Base-by-base conservation (phyloP, 2,329 filamentous ascomycete genomes). In the Botrytis fragariae region DNA sequence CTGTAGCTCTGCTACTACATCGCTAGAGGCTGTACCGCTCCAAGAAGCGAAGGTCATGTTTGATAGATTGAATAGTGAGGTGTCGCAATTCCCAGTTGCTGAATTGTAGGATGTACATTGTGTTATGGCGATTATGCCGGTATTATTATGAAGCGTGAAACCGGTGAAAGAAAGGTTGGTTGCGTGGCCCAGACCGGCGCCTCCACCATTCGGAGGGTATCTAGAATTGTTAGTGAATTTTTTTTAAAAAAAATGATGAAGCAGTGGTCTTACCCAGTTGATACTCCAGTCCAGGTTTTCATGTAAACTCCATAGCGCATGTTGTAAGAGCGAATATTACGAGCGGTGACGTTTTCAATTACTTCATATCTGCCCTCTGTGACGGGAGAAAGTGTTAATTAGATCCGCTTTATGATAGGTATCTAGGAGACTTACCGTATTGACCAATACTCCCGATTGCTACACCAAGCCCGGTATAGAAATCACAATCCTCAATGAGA, bases 371-470 rank as follows among this genome's bases (percentile, higher is more conserved):
- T 75, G 16, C 81, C 83, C 0, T 84, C 80, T 71, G 45, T 35
- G 14, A 18, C 35, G 8, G 20, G 35, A n/a, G 25, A 54, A 29
- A 54, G 25, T 4, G 35, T 71, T 54, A 63, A 25, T 39, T 2
- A 1, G 10, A 18, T 42, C 3, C 4, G 3, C 1, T 0, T 20
- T 35, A 25, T 22, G 16, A 29, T 25, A 9, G 12, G 14, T 18
- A 8, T 9, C 9, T 22, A 32, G 3, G n/a, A 10, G 12, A 44
- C n/a, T 44, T 67, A 29, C 70, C 35, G 74, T 87, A 88, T 79
- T 89, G 88, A 0, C 86, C 88, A 60, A 90, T 86, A 42, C 84
- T 87, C 3, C 88, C 88, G 25, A 90, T 83, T 2, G 88, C 86
- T n/a, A 89, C 81, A 3, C 87, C 87, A 5, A 84, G 82, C 2